Evolutionary conservation across 1,284 basidiomycete genomes (phyloP).

Genomic region (Cutaneotrichosporon cavernicola): DNA sequence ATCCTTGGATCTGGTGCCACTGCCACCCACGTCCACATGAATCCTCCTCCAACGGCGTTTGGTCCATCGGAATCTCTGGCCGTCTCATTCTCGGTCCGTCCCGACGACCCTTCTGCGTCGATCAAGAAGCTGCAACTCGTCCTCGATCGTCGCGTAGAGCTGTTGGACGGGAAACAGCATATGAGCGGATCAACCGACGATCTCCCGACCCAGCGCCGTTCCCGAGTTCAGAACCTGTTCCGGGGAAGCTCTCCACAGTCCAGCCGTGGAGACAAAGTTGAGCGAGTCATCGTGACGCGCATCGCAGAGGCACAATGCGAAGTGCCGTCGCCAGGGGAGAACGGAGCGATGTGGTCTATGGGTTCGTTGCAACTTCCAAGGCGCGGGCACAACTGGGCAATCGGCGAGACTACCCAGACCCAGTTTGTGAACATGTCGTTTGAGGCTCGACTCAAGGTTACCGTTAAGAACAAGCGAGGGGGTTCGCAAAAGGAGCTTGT

Average conservation of each 20-base stretch:
- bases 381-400: slow-evolving; percentile 38
- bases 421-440: slow-evolving; percentile 34
- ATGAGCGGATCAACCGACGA: background rate
- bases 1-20: slow-evolving; percentile 26
- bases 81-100: slow-evolving; percentile 32
- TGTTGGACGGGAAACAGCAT: slow-evolving; percentile 9
- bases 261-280: background rate
- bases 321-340: slow-evolving; percentile 18
- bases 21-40: slow-evolving; percentile 29
- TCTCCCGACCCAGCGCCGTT: slow-evolving; percentile 1
- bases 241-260: background rate
- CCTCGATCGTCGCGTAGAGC: slow-evolving; percentile 37
- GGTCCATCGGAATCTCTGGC: slow-evolving; percentile 39
- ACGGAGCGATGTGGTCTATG: slow-evolving; percentile 26
- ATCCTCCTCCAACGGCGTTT: slow-evolving; percentile 32
- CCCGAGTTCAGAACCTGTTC: slow-evolving; percentile 17
- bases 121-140: slow-evolving; percentile 35
- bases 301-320: slow-evolving; percentile 29
- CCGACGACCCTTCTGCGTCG: slow-evolving; percentile 27
- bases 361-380: slow-evolving; percentile 30
- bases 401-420: slow-evolving; percentile 39
- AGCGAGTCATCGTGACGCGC: slow-evolving; percentile 2
- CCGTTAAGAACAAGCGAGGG: slow-evolving; percentile 27
- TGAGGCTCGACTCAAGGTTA: slow-evolving; percentile 33
- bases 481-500: slow-evolving; percentile 24